Conservation (phyloP, 1,284 basidiomycete species). For the Moesziomyces antarcticus region DNA sequence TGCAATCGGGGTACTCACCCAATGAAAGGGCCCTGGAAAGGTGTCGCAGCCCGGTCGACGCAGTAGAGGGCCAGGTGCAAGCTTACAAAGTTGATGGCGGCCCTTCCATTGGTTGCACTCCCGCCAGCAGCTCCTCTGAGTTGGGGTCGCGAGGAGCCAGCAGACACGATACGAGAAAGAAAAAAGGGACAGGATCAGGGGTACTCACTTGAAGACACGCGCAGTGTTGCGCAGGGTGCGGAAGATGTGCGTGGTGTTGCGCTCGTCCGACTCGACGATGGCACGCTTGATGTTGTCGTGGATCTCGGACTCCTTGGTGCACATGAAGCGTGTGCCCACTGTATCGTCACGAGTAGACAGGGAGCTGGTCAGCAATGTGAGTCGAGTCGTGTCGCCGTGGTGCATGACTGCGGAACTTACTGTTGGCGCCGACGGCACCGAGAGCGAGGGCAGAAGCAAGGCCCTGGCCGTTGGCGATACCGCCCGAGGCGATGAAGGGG, state of each 20-base stretch:
- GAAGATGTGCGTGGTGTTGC: constrained; percentile 87
- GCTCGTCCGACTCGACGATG: constrained; percentile 84
- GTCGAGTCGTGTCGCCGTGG: constrained; percentile 2
- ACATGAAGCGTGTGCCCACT: constrained; percentile 85
- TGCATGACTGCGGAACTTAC: constrained; percentile 71
- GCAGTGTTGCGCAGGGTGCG: constrained; percentile 83
- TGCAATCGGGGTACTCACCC: constrained; percentile 14
- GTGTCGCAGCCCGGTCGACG: constrained; percentile 2
- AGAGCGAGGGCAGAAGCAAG: constrained; percentile 83
- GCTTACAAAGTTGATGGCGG: constrained; percentile 2
- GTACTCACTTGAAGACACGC: constrained; percentile 78
- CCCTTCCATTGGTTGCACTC: constrained; percentile 28
- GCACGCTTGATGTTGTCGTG: constrained; percentile 90
- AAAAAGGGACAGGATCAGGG: background rate
- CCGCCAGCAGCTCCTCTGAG: background rate
- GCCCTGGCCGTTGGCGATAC: constrained; percentile 73
- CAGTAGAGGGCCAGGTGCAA: background rate
- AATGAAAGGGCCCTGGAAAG: constrained; percentile 30
- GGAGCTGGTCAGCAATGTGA: background rate
- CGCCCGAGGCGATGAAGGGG: constrained; percentile 90
- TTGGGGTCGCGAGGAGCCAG: background rate
- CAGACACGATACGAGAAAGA: background rate
- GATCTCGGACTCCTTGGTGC: constrained; percentile 77
- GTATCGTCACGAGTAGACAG: too few species aligned
- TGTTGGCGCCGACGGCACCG: constrained; percentile 87